These are phyloP conservation scores for Lathyrus oleraceus DNA, from an alignment of 306 rosid genomes.

Conservation along the genomic window DNA sequence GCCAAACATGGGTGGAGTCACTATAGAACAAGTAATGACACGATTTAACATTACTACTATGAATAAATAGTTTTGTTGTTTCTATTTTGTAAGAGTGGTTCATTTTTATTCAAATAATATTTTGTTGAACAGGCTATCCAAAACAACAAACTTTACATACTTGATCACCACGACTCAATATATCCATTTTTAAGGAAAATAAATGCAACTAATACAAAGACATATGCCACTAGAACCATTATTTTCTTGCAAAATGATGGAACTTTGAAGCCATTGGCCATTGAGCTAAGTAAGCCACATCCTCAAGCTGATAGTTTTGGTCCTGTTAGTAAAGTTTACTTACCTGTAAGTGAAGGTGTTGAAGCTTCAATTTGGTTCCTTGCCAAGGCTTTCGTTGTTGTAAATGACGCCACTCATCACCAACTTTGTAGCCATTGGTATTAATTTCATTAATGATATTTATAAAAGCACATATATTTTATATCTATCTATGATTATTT, in stretches of 20 bases:
- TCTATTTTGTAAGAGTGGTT: not conserved
- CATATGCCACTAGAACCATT: conserved; percentile 62
- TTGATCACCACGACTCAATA: conserved; percentile 67
- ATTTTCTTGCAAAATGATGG: conserved; percentile 65
- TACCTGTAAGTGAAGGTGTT: conserved; percentile 56
- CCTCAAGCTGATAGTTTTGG: conserved; percentile 59
- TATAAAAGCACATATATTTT: not conserved
- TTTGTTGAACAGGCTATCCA: conserved; percentile 53
- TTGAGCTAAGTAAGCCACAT: conserved; percentile 64
- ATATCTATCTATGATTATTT: not conserved
- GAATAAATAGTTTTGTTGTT: not conserved
- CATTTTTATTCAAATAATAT: not conserved
- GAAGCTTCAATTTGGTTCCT: conserved; percentile 59
- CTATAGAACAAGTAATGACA: conserved; percentile 43
- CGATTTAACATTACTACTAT: not conserved
- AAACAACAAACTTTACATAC: conserved; percentile 54
- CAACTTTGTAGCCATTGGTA: conserved; percentile 77
- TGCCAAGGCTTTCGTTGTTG: conserved; percentile 72
- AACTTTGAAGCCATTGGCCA: conserved; percentile 74
- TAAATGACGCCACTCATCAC: conserved; percentile 65
- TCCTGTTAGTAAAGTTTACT: conserved; percentile 47
- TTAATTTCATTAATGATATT: not conserved
- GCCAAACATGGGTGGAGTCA: conserved; percentile 48
- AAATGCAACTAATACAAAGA: conserved; percentile 46
- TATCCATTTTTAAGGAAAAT: conserved; percentile 61